Evolutionary conservation across 768 basidiomycete species (phyloP), one percentile per base, ranked within the genome.

Genomic region (Pisolithus sp.): DNA sequence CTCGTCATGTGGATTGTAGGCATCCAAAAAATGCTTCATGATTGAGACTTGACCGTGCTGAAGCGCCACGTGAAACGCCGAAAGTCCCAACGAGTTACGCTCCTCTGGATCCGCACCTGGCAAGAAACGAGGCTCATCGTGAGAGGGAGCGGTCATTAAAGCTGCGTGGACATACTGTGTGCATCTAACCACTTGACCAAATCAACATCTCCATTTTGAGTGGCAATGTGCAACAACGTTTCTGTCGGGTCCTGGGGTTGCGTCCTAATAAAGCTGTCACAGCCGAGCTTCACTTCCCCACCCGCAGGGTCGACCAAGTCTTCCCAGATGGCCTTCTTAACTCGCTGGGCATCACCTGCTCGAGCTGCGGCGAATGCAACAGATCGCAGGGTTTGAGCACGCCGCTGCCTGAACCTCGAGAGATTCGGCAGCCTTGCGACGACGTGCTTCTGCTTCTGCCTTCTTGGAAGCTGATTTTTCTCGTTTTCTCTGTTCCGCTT

Each of bases 71-170:
- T 90, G 86, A 68, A 87, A 82, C 2, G 83, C 76, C 4, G 86
- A 85, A 46, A 76, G 69, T 21, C 77, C 77, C 46, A 71, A 56
- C 0, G 73, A 75, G 65, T 89, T 76, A 48, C 79, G 76, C 62
- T 89, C 88, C 54, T 88, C 86, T 18, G 79, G 73, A 55, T 88
- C 84, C 46, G 85, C 86, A 68, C 80, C 88, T 89, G 54, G 45
- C 46, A 54, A 41, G 49, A 57, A 42, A 57, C 52, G 54, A 46
- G 57, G 53, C 54, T 57, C 37, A 53, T 52, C 41, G 54, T 58
- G 49, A 55, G 52, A 53, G 47, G 44, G 51, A 57, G 30, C 57
- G 57, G 59, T 46, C 54, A 62, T 65, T 61, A 63, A 57, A 48
- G 50, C 7, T 48, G 57, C 44, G 38, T 50, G 67, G 47, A 67